A percentile compares a stretch with the other conserved stretches of the same genome.
Conservation (phyloP, 1,284 basidiomycete genomes). For the Cutaneotrichosporon cyanovorans region DNA sequence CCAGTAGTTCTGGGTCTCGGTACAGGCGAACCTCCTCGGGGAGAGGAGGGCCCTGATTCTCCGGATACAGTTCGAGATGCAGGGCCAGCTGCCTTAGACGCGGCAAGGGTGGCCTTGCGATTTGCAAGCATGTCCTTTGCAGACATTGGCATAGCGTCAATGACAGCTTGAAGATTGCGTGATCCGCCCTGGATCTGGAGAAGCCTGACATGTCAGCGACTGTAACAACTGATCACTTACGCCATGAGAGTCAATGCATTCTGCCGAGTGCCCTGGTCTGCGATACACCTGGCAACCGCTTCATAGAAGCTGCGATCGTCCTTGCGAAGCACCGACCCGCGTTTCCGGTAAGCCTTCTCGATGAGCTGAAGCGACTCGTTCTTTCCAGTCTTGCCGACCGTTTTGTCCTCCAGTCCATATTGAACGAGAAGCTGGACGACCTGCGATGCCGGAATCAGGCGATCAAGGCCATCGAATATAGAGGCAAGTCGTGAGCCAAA, state of each 20-base stretch:
- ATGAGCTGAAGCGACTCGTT: constrained; percentile 40
- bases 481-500: constrained; percentile 46
- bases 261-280: constrained; percentile 39
- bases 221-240: constrained; percentile 19
- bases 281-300: constrained; percentile 55
- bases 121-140: constrained; percentile 44
- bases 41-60: constrained; percentile 3
- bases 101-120: constrained; percentile 33
- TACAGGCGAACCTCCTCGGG: constrained; percentile 1
- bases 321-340: constrained; percentile 37
- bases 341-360: constrained; percentile 39
- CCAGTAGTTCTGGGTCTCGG: constrained; percentile 1
- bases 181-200: constrained; percentile 40
- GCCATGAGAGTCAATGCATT: constrained; percentile 43
- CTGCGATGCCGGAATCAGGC: constrained; percentile 44
- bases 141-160: constrained; percentile 31
- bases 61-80: neutral
- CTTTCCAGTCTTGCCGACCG: constrained; percentile 40
- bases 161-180: constrained; percentile 27
- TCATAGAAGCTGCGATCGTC: constrained; percentile 41
- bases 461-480: constrained; percentile 49
- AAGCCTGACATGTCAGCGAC: constrained; percentile 15
- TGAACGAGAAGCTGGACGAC: constrained; percentile 80
- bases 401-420: constrained; percentile 49
- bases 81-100: constrained; percentile 16